Evolutionary conservation across 2,329 filamentous ascomycete genomes (phyloP), one percentile per base, ranked within the genome.

Genomic region (Aspergillus sojae): DNA sequence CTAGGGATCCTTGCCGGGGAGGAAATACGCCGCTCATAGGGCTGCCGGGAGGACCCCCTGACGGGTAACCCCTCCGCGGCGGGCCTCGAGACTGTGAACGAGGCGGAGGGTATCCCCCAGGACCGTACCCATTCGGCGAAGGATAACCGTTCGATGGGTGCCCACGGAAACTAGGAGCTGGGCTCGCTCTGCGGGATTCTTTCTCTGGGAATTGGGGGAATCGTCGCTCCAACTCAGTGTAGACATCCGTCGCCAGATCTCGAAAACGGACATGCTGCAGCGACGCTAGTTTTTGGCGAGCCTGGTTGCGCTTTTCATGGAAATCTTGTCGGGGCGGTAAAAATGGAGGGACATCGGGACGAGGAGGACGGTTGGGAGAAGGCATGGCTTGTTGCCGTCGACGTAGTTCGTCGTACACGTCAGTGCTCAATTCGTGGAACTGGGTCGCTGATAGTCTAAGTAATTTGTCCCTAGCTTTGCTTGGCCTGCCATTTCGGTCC

Each of bases 241-340:
- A 98, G 21, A 99, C 94, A 79, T 99, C 95, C 48, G 93, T 97
- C 11, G 93, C 94, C 7, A 99, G 84, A 74, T 98, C 94, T 70
- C 92, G 88, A 75, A 99, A 99, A 62, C 94, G 86, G 30, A 92
- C 89, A 26, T 91, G 89, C 3, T 93, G 93, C 16, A 99, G 86
- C 0, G 94, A 96, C 0, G 93, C 94, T 23, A 99, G 86, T 77
- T 96, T 96, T 78, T 97, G 93, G 46, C 95, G 88, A n/a, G 95
- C 95, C 77, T 98, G 94, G 75, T 99, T 99, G 67, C 95, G 90
- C 80, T 98, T 99, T 2, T 94, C 93, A 78, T 99, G 95, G 79
- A 98, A 98, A 67, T 89, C 90, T 68, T 90, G 86, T 76, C 94
- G 93, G n/a, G 95, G 92, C 28, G 92, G 82, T 6, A 99, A 86